Evolutionary conservation across 352 stramenopile genomes (phyloP).

Genomic region (Phytopythium helicoides): DNA sequence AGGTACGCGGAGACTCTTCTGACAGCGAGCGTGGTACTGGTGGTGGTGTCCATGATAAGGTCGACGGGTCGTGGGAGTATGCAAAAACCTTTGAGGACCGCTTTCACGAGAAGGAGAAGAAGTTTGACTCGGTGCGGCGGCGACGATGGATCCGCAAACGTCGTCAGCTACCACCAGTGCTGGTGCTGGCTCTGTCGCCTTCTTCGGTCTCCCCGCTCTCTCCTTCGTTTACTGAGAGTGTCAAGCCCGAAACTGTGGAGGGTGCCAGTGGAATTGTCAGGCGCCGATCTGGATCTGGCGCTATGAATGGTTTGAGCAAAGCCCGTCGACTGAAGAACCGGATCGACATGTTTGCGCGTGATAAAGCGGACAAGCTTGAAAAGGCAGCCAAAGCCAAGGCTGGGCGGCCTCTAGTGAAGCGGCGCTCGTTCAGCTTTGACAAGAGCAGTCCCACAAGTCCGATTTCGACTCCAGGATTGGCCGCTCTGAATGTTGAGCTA

Average conservation of each 20-base stretch:
- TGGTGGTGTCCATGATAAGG: conserved; percentile 14
- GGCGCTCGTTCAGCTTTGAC: conserved; percentile 40
- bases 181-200: conserved; percentile 16
- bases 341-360: conserved; percentile 26
- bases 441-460: conserved; percentile 30
- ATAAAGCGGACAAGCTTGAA: conserved; percentile 31
- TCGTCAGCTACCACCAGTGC: conserved; percentile 50
- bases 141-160: conserved; percentile 64
- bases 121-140: conserved; percentile 67
- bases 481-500: conserved; percentile 16
- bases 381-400: conserved; percentile 11
- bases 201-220: conserved; percentile 11
- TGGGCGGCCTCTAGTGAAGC: conserved; percentile 24
- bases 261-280: conserved; percentile 9
- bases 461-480: conserved; percentile 16
- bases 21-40: conserved; percentile 12
- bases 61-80: conserved; percentile 44
- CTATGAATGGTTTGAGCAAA: conserved; percentile 22
- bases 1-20: conserved; percentile 17
- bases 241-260: neutral
- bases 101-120: conserved; percentile 75
- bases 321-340: conserved; percentile 43
- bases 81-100: conserved; percentile 66
- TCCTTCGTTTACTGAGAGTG: neutral
- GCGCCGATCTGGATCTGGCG: conserved; percentile 3